A percentile compares a stretch with the other conserved stretches of the same genome.
These are phyloP conservation scores for Pseudozyma tsukubaensis DNA, from an alignment of 1,284 basidiomycete species.

Conservation along the genomic window DNA sequence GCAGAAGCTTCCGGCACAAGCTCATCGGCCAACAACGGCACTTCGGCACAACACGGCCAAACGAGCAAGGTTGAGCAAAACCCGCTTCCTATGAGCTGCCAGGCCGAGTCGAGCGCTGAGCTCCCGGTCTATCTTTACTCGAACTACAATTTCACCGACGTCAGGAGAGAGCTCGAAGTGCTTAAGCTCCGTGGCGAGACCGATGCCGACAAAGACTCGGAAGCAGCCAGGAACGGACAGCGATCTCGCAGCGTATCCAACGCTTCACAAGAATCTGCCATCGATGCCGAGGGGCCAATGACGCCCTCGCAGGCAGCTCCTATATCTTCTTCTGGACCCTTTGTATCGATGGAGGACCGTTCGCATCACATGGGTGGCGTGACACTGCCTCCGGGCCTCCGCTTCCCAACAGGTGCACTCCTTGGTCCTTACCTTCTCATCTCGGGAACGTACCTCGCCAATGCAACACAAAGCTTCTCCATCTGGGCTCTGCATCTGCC, in stretches of 20 bases:
- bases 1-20: conserved; percentile 8
- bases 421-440: conserved; percentile 59
- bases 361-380: conserved; percentile 56
- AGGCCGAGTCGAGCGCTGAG: conserved; percentile 11
- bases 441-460: conserved; percentile 64
- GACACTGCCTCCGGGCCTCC: conserved; percentile 62
- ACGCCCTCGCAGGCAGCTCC: conserved; percentile 25
- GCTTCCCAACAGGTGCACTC: conserved; percentile 61
- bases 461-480: conserved; percentile 63
- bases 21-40: conserved; percentile 4
- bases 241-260: conserved; percentile 30
- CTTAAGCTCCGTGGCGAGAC: conserved; percentile 26
- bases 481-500: conserved; percentile 64
- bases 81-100: conserved; percentile 46
- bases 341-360: conserved; percentile 47
- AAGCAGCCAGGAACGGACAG: conserved; percentile 5
- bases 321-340: conserved; percentile 14
- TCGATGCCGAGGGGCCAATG: conserved; percentile 38
- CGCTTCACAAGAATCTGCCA: conserved; percentile 41
- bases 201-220: conserved; percentile 3
- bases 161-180: conserved; percentile 62
- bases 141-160: conserved; percentile 66
- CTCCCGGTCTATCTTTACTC: conserved; percentile 61
- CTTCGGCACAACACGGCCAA: conserved; percentile 3
- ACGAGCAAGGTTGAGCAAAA: conserved; percentile 38